phyloP scores from a whole-genome alignment of 108 stramenopile species.

The Poteriospumella lacustris region DNA sequence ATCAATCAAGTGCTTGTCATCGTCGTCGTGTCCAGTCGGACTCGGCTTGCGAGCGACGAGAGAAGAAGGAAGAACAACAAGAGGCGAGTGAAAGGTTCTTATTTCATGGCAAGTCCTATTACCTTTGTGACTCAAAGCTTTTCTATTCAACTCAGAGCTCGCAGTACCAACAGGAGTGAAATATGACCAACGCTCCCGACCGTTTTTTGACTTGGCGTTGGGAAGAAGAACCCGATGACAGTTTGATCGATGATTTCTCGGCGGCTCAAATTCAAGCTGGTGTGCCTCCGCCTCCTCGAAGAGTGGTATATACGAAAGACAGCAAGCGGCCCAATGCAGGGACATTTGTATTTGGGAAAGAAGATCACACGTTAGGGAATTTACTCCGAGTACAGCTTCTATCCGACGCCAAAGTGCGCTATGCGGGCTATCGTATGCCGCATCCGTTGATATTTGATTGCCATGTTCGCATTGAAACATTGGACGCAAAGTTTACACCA shows the following conservation, averaged over 20 bases:
- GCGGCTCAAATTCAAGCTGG: too few species aligned
- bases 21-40: too few species aligned
- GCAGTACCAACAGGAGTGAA: too few species aligned
- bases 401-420: constrained; percentile 72
- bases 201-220: constrained; percentile 9
- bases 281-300: constrained; percentile 34
- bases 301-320: constrained; percentile 71
- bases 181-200: constrained; percentile 12
- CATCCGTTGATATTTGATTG: constrained; percentile 70
- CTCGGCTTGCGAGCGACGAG: too few species aligned
- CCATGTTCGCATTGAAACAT: constrained; percentile 12
- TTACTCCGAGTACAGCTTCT: constrained; percentile 87
- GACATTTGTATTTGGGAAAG: constrained; percentile 88
- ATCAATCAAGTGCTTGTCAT: too few species aligned
- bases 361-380: constrained; percentile 92
- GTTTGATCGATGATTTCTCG: not conserved
- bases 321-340: constrained; percentile 87
- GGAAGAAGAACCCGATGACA: not conserved
- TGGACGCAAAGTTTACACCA: not conserved
- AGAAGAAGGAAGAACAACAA: too few species aligned
- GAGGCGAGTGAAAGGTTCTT: too few species aligned
- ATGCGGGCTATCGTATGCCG: constrained; percentile 84
- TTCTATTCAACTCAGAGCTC: too few species aligned
- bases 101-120: too few species aligned
- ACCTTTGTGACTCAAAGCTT: too few species aligned